Conservation (phyloP, 306 rosid genomes). For the Mimosa bimucronata region DNA sequence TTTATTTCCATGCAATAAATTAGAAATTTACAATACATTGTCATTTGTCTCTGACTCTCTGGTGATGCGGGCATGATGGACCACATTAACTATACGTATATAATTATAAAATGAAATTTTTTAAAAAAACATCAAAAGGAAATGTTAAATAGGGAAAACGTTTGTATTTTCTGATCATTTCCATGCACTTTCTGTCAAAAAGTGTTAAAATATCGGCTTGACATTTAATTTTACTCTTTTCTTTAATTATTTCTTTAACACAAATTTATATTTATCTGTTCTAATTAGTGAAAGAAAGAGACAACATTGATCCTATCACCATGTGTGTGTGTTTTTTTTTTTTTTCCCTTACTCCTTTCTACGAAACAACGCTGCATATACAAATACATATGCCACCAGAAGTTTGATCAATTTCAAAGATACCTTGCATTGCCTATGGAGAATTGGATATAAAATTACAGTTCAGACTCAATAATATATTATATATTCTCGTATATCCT, state of each 20-base stretch:
- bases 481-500: no score
- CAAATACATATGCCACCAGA: no score
- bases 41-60: not conserved
- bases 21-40: not conserved
- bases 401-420: no score
- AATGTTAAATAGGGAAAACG: not conserved
- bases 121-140: not conserved
- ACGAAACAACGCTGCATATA: no score
- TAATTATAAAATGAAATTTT: not conserved
- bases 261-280: not conserved
- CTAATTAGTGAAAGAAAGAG: not conserved
- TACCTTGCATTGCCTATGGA: no score
- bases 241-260: not conserved
- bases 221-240: not conserved
- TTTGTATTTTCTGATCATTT: not conserved
- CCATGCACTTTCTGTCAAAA: not conserved
- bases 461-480: no score
- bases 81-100: not conserved
- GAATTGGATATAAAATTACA: no score
- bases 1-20: not conserved
- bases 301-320: not conserved
- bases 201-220: not conserved
- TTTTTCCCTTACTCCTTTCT: no score
- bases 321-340: no score
- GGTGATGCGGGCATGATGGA: not conserved